Conservation (phyloP, 1,284 basidiomycete species). For the Caloboletus firmus region DNA sequence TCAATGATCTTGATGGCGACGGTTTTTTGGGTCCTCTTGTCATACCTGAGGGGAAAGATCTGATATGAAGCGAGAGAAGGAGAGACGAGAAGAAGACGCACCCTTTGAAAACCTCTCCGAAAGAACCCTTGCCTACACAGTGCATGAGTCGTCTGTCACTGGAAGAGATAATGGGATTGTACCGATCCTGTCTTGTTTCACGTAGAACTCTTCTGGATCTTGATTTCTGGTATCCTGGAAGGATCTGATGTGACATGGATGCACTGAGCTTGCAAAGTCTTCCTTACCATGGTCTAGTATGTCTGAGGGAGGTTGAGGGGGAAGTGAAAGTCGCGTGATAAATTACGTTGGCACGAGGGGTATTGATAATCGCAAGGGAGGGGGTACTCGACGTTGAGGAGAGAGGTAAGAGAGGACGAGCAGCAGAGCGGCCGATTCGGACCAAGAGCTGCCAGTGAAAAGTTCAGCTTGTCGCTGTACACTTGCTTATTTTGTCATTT, state of each 20-base stretch:
- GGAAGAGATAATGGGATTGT: constrained; percentile 31
- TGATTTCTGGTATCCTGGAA: constrained; percentile 64
- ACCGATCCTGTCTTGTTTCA: constrained; percentile 96
- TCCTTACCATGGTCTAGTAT: constrained; percentile 23
- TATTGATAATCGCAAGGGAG: constrained; percentile 6
- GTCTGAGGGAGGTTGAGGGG: neutral
- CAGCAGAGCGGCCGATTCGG: neutral
- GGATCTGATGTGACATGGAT: constrained; percentile 10
- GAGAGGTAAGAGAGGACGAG: constrained; percentile 2
- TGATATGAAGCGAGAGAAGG: neutral
- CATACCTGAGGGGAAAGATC: constrained; percentile 57
- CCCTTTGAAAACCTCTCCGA: constrained; percentile 98
- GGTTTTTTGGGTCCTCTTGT: constrained; percentile 88
- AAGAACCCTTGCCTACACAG: constrained; percentile 84
- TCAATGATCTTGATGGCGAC: constrained; percentile 99
- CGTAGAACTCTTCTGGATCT: constrained; percentile 94
- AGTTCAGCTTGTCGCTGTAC: constrained; percentile 12
- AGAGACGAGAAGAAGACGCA: constrained; percentile 36
- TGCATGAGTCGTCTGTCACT: constrained; percentile 14
- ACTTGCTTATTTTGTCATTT: constrained; percentile 34
- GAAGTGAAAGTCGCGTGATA: constrained; percentile 18
- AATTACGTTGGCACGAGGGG: constrained; percentile 8
- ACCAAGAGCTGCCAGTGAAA: neutral
- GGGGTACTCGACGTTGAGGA: constrained; percentile 8
- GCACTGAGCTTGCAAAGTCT: neutral